Conservation (phyloP, 495 filamentous ascomycete species). For the Saxophila tyrrhenica region DNA sequence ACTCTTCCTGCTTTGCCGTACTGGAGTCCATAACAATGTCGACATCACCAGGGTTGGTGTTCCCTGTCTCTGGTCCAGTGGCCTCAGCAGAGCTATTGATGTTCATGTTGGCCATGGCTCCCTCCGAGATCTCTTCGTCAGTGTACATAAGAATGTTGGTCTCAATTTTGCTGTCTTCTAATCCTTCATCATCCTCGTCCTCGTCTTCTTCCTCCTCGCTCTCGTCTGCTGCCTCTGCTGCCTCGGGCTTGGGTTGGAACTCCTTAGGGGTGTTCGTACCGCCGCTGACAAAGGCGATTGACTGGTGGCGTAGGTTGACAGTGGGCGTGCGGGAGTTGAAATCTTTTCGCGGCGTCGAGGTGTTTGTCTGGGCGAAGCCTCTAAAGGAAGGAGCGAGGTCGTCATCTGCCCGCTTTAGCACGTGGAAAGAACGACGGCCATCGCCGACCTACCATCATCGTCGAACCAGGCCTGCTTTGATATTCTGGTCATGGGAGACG, state of each 20-base stretch:
- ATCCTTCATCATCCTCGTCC: constrained; percentile 4
- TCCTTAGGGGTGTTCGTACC: constrained; percentile 3
- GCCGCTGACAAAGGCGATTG: constrained; percentile 66
- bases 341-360: not conserved
- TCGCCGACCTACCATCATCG: not conserved
- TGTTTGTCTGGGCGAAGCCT: constrained; percentile 12
- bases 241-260: not conserved
- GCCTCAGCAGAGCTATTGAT: constrained; percentile 12
- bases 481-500: not conserved
- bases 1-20: not conserved
- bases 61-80: constrained; percentile 1
- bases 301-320: constrained; percentile 39
- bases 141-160: constrained; percentile 13
- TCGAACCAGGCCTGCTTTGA: not conserved
- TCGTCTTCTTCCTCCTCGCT: not conserved
- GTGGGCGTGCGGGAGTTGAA: not conserved
- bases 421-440: not conserved
- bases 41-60: not conserved
- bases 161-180: constrained; percentile 5
- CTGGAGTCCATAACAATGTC: not conserved
- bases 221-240: not conserved
- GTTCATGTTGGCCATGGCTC: constrained; percentile 17
- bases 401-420: constrained; percentile 7
- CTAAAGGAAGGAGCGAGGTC: not conserved
- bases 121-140: constrained; percentile 12